Conservation (phyloP, 2,329 filamentous ascomycete genomes). For the Aspergillus versicolor region DNA sequence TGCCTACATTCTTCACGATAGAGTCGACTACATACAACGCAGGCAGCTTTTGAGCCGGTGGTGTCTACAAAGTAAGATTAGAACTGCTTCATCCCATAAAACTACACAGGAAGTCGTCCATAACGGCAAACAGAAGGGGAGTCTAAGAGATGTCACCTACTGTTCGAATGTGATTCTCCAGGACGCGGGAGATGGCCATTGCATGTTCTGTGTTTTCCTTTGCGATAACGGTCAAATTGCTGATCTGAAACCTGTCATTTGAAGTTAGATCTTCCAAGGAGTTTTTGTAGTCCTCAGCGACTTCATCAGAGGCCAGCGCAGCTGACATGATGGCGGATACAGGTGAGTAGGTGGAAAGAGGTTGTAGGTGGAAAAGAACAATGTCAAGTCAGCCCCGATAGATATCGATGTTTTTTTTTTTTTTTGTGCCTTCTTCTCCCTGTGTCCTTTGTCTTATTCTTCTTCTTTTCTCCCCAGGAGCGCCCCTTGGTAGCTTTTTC, state of each 20-base stretch:
- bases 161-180: slow-evolving; percentile 91
- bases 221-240: slow-evolving; percentile 94
- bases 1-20: slow-evolving; percentile 97
- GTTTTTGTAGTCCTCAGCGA: slow-evolving; percentile 91
- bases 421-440: slow-evolving; percentile 9
- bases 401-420: not conserved
- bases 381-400: not conserved
- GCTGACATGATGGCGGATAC: slow-evolving; percentile 60
- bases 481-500: slow-evolving; percentile 12
- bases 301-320: slow-evolving; percentile 68
- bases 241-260: slow-evolving; percentile 94
- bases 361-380: slow-evolving; percentile 2
- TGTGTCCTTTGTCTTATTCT: slow-evolving; percentile 12
- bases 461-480: slow-evolving; percentile 7
- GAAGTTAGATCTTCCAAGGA: slow-evolving; percentile 87
- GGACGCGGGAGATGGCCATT: slow-evolving; percentile 81
- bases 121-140: slow-evolving; percentile 4
- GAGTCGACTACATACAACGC: slow-evolving; percentile 98
- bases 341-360: slow-evolving; percentile 6
- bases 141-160: slow-evolving; percentile 59
- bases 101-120: slow-evolving; percentile 21
- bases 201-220: slow-evolving; percentile 97
- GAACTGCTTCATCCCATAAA: slow-evolving; percentile 27
- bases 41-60: slow-evolving; percentile 84
- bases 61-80: slow-evolving; percentile 61